phyloP scores from a whole-genome alignment of 768 basidiomycete species.

The Hysterangium stoloniferum region DNA sequence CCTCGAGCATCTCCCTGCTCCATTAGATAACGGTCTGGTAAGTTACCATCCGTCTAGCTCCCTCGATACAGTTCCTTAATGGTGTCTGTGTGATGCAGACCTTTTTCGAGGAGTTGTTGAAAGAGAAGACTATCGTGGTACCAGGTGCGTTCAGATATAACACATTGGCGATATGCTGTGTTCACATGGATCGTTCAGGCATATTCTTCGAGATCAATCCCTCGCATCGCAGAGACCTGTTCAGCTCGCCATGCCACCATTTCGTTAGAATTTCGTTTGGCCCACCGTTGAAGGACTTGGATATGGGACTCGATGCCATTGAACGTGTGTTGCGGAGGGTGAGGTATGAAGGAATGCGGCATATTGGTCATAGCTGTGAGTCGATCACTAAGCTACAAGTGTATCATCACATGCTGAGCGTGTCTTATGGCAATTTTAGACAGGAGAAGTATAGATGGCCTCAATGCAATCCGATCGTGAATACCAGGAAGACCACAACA shows the following conservation, averaged over 20 bases:
- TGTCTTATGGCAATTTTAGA: slow-evolving; percentile 15
- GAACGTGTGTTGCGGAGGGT: slow-evolving; percentile 67
- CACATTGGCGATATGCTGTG: slow-evolving; percentile 22
- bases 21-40: slow-evolving; percentile 83
- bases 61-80: not conserved
- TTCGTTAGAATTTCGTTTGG: slow-evolving; percentile 86
- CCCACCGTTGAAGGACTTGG: slow-evolving; percentile 70
- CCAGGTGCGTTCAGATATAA: slow-evolving; percentile 40
- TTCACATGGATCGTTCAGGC: slow-evolving; percentile 38
- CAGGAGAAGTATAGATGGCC: slow-evolving; percentile 48
- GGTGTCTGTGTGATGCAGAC: slow-evolving; percentile 34
- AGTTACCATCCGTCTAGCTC: slow-evolving; percentile 17
- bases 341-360: slow-evolving; percentile 48
- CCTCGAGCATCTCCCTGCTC: slow-evolving; percentile 67
- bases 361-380: slow-evolving; percentile 57
- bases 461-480: slow-evolving; percentile 8
- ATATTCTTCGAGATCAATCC: slow-evolving; percentile 30
- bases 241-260: slow-evolving; percentile 85
- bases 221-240: slow-evolving; percentile 70
- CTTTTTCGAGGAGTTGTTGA: slow-evolving; percentile 92
- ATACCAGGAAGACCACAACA: too few species aligned
- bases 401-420: not conserved
- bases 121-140: slow-evolving; percentile 85
- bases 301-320: slow-evolving; percentile 84
- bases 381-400: not conserved